These are phyloP conservation scores for Ceratobasidium sp. DNA, from an alignment of 1,284 basidiomycete species.

Conservation along the genomic window DNA sequence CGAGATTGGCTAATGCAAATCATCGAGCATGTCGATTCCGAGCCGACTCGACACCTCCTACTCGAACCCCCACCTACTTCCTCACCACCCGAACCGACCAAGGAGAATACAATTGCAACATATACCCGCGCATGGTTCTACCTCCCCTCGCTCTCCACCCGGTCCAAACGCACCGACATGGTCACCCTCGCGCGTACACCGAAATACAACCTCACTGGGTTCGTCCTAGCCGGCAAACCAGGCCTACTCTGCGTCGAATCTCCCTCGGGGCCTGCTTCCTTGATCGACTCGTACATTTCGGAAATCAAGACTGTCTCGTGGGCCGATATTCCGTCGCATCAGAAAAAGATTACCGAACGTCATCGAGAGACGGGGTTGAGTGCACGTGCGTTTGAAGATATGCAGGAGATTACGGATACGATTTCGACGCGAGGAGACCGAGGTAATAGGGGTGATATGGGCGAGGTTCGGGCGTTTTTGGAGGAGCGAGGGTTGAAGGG, in stretches of 20 bases:
- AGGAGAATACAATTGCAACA: neutral
- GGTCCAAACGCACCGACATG: constrained; percentile 41
- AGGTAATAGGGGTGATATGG: constrained; percentile 42
- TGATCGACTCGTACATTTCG: constrained; percentile 38
- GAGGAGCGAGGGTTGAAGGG: constrained; percentile 40
- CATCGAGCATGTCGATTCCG: constrained; percentile 36
- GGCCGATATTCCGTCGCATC: constrained; percentile 42
- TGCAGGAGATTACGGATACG: constrained; percentile 39
- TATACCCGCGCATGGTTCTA: constrained; percentile 42
- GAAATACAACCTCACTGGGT: constrained; percentile 40
- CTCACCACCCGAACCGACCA: neutral
- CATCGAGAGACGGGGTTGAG: constrained; percentile 37
- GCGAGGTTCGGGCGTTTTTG: constrained; percentile 40
- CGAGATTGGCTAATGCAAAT: constrained; percentile 36
- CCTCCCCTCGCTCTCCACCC: constrained; percentile 42
- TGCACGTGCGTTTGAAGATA: constrained; percentile 37
- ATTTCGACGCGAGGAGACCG: constrained; percentile 40
- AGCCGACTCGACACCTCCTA: constrained; percentile 4
- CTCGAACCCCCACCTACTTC: neutral
- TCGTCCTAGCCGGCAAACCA: constrained; percentile 43
- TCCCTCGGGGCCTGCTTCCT: constrained; percentile 16
- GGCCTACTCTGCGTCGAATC: constrained; percentile 42
- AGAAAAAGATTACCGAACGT: constrained; percentile 42
- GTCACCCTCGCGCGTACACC: constrained; percentile 39
- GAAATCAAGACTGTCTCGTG: constrained; percentile 41